These are phyloP conservation scores for Rhazya stricta DNA, from an alignment of 257 asterid genomes.

Conservation along the genomic window DNA sequence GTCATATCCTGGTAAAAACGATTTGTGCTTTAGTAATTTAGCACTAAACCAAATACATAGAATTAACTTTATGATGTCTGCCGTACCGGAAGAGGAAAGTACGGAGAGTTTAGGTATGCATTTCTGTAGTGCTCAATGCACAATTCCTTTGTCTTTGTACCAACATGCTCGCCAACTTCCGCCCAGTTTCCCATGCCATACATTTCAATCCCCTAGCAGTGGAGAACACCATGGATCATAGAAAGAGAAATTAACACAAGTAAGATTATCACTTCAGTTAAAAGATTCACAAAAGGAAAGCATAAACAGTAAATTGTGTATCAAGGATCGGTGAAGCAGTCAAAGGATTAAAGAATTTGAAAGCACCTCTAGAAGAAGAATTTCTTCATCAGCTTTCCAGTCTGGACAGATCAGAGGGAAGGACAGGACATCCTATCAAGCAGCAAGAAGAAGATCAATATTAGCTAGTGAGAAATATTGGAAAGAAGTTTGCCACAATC, in stretches of 20 bases:
- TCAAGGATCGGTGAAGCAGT: slow-evolving; percentile 6
- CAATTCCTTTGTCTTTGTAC: slow-evolving; percentile 69
- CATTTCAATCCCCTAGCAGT: slow-evolving; percentile 71
- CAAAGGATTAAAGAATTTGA: slow-evolving; percentile 5
- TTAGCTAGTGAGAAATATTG: slow-evolving; percentile 10
- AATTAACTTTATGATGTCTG: slow-evolving; percentile 18
- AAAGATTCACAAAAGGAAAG: background rate
- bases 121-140: slow-evolving; percentile 70
- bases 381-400: slow-evolving; percentile 93
- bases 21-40: slow-evolving; percentile 6
- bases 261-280: background rate
- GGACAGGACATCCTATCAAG: slow-evolving; percentile 60
- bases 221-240: slow-evolving; percentile 20
- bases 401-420: slow-evolving; percentile 80
- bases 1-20: slow-evolving; percentile 64
- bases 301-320: background rate
- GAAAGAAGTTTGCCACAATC: background rate
- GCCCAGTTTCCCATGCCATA: slow-evolving; percentile 94
- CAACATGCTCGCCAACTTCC: slow-evolving; percentile 88
- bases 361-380: slow-evolving; percentile 80
- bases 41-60: slow-evolving; percentile 13
- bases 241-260: background rate
- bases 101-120: slow-evolving; percentile 74
- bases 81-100: slow-evolving; percentile 81
- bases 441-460: slow-evolving; percentile 22